These are phyloP conservation scores for Lolium rigidum DNA, from an alignment of 176 grass and related monocot genomes.

Conservation along the genomic window DNA sequence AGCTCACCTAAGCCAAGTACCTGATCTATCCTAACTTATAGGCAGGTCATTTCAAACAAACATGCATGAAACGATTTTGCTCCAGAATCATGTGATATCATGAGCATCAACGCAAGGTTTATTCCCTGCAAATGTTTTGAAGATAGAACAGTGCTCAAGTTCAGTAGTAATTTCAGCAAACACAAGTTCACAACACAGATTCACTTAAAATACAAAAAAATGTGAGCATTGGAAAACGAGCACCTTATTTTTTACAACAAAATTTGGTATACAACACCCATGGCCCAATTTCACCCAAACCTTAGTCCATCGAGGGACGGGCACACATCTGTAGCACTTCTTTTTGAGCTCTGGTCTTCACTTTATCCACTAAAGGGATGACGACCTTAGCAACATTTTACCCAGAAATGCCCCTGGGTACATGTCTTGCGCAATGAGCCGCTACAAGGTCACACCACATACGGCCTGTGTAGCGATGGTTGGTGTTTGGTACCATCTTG, in stretches of 20 bases:
- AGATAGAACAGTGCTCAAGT: slow-evolving; percentile 6
- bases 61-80: not conserved
- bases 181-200: not conserved
- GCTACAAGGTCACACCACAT: not conserved
- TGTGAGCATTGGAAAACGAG: not conserved
- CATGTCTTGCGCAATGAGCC: not conserved
- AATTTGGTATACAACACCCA: not conserved
- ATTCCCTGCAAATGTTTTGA: not conserved
- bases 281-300: not conserved
- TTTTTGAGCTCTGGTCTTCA: not conserved
- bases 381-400: not conserved
- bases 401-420: not conserved
- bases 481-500: not conserved
- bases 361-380: not conserved
- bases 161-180: not conserved
- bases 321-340: not conserved
- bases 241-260: not conserved
- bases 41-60: not conserved
- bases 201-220: not conserved
- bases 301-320: not conserved
- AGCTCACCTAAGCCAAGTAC: not conserved
- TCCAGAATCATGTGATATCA: slow-evolving; percentile 2
- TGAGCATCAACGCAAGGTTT: not conserved
- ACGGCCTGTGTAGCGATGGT: not conserved
- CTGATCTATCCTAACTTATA: not conserved